Evolutionary conservation across 2,329 filamentous ascomycete genomes (phyloP).

Genomic region (Alternaria gansuensis): DNA sequence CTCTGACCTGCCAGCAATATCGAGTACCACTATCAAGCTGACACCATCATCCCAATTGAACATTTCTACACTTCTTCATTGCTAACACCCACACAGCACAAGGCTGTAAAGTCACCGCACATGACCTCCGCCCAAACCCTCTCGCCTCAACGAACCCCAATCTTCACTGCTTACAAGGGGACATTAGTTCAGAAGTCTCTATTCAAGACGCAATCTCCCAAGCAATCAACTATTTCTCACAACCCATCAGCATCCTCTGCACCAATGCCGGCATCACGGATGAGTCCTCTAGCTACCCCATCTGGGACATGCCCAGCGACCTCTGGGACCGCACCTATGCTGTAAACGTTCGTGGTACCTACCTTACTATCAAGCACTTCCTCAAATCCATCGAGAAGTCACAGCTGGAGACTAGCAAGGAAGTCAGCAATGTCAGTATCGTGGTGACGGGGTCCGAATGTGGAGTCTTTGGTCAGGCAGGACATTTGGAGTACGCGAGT

Average conservation of each 20-base stretch:
- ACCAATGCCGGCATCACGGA: constrained; percentile 64
- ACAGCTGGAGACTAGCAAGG: constrained; percentile 52
- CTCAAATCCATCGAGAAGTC: constrained; percentile 54
- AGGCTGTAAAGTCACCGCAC: constrained; percentile 64
- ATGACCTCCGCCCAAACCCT: constrained; percentile 57
- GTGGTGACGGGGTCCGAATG: constrained; percentile 64
- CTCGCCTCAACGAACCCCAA: constrained; percentile 40
- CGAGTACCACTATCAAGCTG: not conserved
- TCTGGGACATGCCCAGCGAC: constrained; percentile 63
- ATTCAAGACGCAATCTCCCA: constrained; percentile 54
- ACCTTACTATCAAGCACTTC: constrained; percentile 66
- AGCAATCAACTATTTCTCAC: constrained; percentile 57
- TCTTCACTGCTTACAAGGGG: constrained; percentile 57
- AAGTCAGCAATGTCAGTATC: constrained; percentile 62
- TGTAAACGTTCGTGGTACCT: constrained; percentile 62
- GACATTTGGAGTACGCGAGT: constrained; percentile 61
- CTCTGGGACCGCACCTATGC: constrained; percentile 63
- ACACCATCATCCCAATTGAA: not conserved
- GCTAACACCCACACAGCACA: constrained; percentile 51
- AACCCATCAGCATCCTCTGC: constrained; percentile 62
- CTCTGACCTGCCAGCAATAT: not conserved
- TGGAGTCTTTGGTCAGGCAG: constrained; percentile 61
- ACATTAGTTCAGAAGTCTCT: constrained; percentile 60
- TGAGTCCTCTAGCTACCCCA: constrained; percentile 58
- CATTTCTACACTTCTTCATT: not conserved